phyloP scores from a whole-genome alignment of 495 filamentous ascomycete species.

The Aspergillus diversus region DNA sequence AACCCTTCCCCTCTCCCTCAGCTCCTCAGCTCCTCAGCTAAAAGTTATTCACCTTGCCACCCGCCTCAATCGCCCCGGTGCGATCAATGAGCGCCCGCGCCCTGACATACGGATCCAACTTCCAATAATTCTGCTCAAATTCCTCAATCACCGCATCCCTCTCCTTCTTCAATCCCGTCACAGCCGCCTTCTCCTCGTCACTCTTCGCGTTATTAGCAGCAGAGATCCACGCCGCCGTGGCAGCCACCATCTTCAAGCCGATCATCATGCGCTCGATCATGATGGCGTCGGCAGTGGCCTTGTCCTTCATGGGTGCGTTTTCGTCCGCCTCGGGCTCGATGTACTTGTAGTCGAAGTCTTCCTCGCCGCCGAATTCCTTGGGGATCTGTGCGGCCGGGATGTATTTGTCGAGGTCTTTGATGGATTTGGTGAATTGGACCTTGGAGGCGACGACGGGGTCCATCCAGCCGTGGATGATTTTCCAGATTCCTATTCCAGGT shows the following conservation, averaged over 20 bases:
- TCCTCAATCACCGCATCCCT: conserved; percentile 41
- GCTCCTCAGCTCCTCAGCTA: neutral
- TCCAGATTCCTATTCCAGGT: conserved; percentile 66
- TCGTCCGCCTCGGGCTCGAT: conserved; percentile 71
- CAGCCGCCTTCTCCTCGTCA: conserved; percentile 50
- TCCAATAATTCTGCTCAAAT: conserved; percentile 69
- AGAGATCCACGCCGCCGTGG: conserved; percentile 70
- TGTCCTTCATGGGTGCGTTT: conserved; percentile 71
- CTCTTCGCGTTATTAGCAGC: conserved; percentile 45
- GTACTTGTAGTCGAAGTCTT: conserved; percentile 78
- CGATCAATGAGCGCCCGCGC: conserved; percentile 67
- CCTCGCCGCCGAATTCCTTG: conserved; percentile 78
- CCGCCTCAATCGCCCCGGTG: conserved; percentile 57
- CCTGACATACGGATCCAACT: conserved; percentile 64
- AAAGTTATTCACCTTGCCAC: conserved; percentile 37
- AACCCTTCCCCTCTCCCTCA: too few relatives aligned
- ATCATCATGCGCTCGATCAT: conserved; percentile 59
- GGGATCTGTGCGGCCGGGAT: conserved; percentile 71
- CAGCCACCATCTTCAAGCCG: conserved; percentile 68
- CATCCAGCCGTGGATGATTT: conserved; percentile 91
- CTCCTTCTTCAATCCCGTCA: conserved; percentile 59
- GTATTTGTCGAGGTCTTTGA: conserved; percentile 77
- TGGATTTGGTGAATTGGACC: conserved; percentile 88
- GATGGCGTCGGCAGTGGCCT: conserved; percentile 60
- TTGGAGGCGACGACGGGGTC: conserved; percentile 95